Conservation (phyloP, 225 moss, liverwort and hornwort species). For the Ulota crispa region DNA sequence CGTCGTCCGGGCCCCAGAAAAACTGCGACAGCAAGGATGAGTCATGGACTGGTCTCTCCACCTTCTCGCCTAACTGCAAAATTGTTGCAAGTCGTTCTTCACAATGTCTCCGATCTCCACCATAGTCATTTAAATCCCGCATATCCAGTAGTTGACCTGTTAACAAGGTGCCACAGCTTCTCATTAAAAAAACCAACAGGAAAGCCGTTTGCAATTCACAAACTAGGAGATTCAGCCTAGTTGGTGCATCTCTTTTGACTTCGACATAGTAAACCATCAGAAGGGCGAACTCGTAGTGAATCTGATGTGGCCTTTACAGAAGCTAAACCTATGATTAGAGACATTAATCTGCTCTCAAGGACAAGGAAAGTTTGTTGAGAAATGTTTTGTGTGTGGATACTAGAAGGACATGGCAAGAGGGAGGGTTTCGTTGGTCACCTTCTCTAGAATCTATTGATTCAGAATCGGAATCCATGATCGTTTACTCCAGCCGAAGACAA, state of each 20-base stretch:
- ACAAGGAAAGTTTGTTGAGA: background rate
- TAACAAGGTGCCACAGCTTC: background rate
- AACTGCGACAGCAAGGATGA: constrained; percentile 45
- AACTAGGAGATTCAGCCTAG: too few species aligned
- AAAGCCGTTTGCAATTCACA: too few species aligned
- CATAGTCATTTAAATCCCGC: constrained; percentile 29
- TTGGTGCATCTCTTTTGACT: too few species aligned
- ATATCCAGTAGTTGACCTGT: constrained; percentile 41
- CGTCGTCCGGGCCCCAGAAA: constrained; percentile 66
- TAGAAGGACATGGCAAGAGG: background rate
- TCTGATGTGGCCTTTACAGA: background rate
- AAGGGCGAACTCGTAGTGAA: background rate
- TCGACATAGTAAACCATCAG: too few species aligned
- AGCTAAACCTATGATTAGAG: background rate
- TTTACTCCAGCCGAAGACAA: background rate
- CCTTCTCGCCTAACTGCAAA: constrained; percentile 41
- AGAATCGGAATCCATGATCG: constrained; percentile 31
- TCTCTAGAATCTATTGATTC: constrained; percentile 48
- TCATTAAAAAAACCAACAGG: too few species aligned
- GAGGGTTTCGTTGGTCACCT: constrained; percentile 4
- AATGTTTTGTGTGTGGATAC: background rate
- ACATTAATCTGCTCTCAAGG: background rate
- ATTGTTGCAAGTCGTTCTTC: constrained; percentile 14
- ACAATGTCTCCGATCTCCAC: constrained; percentile 20
- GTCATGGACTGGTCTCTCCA: constrained; percentile 42